phyloP scores from a whole-genome alignment of 164 flowering plant species.

The Protea cynaroides region DNA sequence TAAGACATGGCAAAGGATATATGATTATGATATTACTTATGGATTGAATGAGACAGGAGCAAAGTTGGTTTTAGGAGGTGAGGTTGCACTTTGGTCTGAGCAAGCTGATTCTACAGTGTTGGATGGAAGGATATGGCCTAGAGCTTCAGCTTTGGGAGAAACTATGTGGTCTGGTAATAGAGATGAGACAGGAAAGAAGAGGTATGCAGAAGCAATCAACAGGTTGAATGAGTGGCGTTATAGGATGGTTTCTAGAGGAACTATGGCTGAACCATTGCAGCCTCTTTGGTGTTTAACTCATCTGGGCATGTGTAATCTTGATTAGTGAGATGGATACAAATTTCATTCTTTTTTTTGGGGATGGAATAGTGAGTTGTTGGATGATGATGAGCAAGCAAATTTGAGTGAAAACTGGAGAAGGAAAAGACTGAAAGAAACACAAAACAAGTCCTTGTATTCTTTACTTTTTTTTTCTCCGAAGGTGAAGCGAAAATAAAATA shows the following conservation, averaged over 20 bases:
- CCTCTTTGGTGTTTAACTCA: conserved; percentile 69
- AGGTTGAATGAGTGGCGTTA: conserved; percentile 77
- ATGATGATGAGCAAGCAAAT: too few species aligned
- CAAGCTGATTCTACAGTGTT: conserved; percentile 78
- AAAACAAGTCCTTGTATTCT: too few species aligned
- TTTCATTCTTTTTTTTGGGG: too few species aligned
- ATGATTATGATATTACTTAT: conserved; percentile 74
- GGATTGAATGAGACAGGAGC: conserved; percentile 59
- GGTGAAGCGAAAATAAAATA: too few species aligned
- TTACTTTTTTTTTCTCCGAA: too few species aligned
- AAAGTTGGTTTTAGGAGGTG: conserved; percentile 76
- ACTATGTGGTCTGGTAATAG: conserved; percentile 83
- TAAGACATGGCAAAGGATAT: conserved; percentile 89
- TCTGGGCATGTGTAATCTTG: conserved; percentile 82
- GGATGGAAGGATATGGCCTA: conserved; percentile 78
- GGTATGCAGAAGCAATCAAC: conserved; percentile 79
- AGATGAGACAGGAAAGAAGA: conserved; percentile 66
- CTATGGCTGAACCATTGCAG: conserved; percentile 82
- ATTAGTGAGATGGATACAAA: conserved; percentile 13
- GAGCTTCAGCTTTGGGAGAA: conserved; percentile 85
- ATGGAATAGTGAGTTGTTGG: too few species aligned
- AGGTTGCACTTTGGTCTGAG: conserved; percentile 95
- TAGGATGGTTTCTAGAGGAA: conserved; percentile 73
- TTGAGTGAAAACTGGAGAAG: too few species aligned
- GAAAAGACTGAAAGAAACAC: too few species aligned